Percentiles rank a stretch among this genome's conserved stretches.
phyloP scores from a whole-genome alignment of 192 early-diverging fungal genomes.

The Geranomyces variabilis region DNA sequence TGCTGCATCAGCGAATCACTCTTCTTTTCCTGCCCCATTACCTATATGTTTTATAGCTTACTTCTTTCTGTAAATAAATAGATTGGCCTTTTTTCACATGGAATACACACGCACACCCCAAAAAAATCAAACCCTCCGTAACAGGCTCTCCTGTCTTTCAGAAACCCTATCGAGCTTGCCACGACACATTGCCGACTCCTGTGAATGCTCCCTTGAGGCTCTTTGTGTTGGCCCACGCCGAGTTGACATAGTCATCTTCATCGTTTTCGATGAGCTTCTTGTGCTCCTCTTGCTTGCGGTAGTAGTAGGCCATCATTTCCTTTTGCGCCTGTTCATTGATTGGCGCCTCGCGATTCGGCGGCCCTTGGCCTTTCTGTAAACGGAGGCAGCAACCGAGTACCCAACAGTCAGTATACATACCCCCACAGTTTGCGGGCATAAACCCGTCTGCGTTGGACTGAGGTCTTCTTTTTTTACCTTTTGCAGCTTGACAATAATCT shows the following conservation, averaged over 20 bases:
- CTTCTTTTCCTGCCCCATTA: too few species aligned
- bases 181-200: slow-evolving; percentile 48
- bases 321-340: slow-evolving; percentile 55
- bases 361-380: slow-evolving; percentile 51
- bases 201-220: slow-evolving; percentile 52
- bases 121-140: neutral
- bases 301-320: slow-evolving; percentile 66
- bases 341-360: slow-evolving; percentile 58
- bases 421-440: too few species aligned
- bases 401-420: too few species aligned
- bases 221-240: slow-evolving; percentile 63
- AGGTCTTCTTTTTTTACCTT: slow-evolving; percentile 45
- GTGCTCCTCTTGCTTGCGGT: slow-evolving; percentile 63
- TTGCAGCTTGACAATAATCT: slow-evolving; percentile 57
- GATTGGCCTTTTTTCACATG: too few species aligned
- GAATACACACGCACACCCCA: too few species aligned
- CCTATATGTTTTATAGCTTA: too few species aligned
- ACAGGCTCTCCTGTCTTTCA: too few species aligned
- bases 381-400: neutral
- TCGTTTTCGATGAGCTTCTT: slow-evolving; percentile 63
- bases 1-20: too few species aligned
- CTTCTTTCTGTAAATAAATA: too few species aligned
- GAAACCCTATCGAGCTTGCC: slow-evolving; percentile 37
- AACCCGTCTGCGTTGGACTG: neutral
- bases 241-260: slow-evolving; percentile 60